Evolutionary conservation across 2,329 filamentous ascomycete species (phyloP).

Genomic region (Davidsoniella virescens): DNA sequence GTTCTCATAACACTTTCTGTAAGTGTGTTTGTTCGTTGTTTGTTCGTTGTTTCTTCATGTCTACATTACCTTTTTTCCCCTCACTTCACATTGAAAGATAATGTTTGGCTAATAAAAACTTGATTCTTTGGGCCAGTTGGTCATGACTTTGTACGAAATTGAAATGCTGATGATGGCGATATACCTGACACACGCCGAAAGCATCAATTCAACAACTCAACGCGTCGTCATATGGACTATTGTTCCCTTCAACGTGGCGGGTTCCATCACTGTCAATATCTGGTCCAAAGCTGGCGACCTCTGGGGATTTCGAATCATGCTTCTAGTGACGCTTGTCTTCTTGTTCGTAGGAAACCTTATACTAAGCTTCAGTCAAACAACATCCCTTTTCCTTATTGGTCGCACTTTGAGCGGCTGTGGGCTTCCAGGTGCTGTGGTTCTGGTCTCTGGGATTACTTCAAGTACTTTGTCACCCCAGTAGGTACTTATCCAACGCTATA

Average conservation of each 20-base stretch:
- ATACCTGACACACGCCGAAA: not conserved
- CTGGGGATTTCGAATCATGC: slow-evolving; percentile 7
- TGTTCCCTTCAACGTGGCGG: slow-evolving; percentile 1
- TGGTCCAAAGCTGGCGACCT: slow-evolving; percentile 3
- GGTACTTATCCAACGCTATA: not conserved
- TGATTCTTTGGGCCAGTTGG: not conserved
- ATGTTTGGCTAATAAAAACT: no score
- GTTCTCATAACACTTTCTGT: not conserved
- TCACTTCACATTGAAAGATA: no score
- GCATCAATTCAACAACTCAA: not conserved
- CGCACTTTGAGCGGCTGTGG: not conserved
- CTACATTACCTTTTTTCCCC: no score
- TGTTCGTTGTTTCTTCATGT: no score
- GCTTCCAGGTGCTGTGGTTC: not conserved
- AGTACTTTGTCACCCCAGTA: not conserved
- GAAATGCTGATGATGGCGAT: not conserved
- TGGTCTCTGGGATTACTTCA: not conserved
- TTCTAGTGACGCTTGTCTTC: slow-evolving; percentile 1
- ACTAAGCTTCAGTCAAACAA: not conserved
- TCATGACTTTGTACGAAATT: not conserved
- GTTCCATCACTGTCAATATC: not conserved
- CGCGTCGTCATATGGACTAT: not conserved
- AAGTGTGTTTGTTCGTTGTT: not conserved
- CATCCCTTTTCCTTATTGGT: not conserved
- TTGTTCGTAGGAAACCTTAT: not conserved